Base-by-base conservation (phyloP, 225 moss, liverwort and hornwort genomes). In the Bryum argenteum region DNA sequence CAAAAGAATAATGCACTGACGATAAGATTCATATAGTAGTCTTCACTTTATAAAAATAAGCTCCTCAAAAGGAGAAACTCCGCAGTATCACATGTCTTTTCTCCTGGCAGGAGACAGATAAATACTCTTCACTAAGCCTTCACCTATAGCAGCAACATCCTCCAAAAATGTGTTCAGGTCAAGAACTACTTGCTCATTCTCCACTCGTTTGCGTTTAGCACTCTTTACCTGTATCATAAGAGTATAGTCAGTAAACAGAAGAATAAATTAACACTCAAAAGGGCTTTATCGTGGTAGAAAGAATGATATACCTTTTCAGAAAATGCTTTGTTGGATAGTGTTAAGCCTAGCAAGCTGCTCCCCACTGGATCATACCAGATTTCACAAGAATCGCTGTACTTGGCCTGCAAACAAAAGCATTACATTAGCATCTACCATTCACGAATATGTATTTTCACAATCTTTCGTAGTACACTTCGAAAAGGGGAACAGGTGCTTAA, bases 321-420 rank as follows among this genome's bases (percentile, higher is more conserved):
- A 75, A 77, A 73, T 16, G 72, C 54, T 58, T 73, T 47, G 54
- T 65, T 72, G 21, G 85, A 78, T 68, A 92, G 54, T 2, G 83
- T 89, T 23, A 97, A 52, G 21, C 94, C 90, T 57, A 97, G 41
- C n/a, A 88, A 74, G 77, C 81, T 85, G 77, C 94, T 89, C 58
- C 94, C 92, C 43, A 82, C 65, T 8, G 75, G 63, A 75, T 92
- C 90, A 71, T 91, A 89, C 86, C 88, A 97, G 38, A 91, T 61
- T 22, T 58, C 79, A 75, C 79, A 89, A 1, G 74, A 59, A 20
- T 84, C 79, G 38, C 83, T 85, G 61, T 89, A 65, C 63, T 89
- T 81, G 42, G 68, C 63, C 89, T 89, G 74, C 58, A 77, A 37
- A 65, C n/a, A 15, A n/a, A 47, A 20, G 3, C 48, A 12, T 48